phyloP scores from a whole-genome alignment of 192 early-diverging fungal species.

The Funneliformis mosseae region DNA sequence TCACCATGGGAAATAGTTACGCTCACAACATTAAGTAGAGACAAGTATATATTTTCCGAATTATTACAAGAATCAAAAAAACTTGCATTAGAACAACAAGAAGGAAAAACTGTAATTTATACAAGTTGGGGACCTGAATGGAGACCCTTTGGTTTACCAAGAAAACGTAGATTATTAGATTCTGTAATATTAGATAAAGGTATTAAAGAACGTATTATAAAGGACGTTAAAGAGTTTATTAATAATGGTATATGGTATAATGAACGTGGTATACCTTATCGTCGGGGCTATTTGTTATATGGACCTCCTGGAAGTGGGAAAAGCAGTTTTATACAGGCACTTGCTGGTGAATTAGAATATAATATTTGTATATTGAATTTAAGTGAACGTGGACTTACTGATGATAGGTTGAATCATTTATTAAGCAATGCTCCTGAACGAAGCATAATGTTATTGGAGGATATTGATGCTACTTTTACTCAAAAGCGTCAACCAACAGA shows the following conservation, averaged over 20 bases:
- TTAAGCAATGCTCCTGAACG: constrained; percentile 78
- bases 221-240: constrained; percentile 76
- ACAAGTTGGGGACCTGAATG: constrained; percentile 95
- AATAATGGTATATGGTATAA: constrained; percentile 82
- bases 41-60: constrained; percentile 72
- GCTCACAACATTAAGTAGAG: constrained; percentile 83
- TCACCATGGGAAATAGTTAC: constrained; percentile 95
- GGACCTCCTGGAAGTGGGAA: constrained; percentile 92
- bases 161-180: constrained; percentile 70
- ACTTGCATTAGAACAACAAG: constrained; percentile 83
- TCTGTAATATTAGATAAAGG: constrained; percentile 77
- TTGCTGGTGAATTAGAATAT: constrained; percentile 85
- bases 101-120: constrained; percentile 95
- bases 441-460: constrained; percentile 79
- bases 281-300: constrained; percentile 84
- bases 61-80: constrained; percentile 83
- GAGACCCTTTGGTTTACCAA: constrained; percentile 93
- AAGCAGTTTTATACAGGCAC: constrained; percentile 89
- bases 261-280: constrained; percentile 86
- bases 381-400: constrained; percentile 78
- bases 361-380: constrained; percentile 90
- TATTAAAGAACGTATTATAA: constrained; percentile 64
- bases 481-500: constrained; percentile 65
- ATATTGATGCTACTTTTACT: constrained; percentile 84
- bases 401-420: constrained; percentile 81